phyloP scores from a whole-genome alignment of 345 rosid genomes.

The Punica granatum region DNA sequence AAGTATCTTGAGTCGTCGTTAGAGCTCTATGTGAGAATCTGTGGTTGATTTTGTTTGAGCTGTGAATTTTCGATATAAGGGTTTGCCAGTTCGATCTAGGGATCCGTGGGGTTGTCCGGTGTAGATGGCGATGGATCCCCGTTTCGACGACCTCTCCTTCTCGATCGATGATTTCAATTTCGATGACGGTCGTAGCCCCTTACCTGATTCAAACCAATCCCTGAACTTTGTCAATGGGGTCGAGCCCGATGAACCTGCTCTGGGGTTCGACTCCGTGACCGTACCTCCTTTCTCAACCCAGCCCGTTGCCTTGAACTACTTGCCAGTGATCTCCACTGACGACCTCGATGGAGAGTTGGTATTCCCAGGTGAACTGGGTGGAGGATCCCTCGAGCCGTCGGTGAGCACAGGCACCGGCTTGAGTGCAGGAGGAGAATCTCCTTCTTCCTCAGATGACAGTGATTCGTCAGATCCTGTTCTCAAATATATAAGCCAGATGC shows the following conservation, averaged over 20 bases:
- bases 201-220: background rate
- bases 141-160: background rate
- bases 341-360: background rate
- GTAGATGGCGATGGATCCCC: constrained; percentile 4
- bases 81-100: too few species aligned
- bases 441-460: constrained; percentile 32
- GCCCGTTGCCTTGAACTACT: background rate
- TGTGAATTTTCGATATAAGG: too few species aligned
- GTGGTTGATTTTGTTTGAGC: too few species aligned
- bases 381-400: background rate
- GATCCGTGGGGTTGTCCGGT: too few species aligned
- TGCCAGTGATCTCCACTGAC: background rate
- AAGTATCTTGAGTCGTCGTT: too few species aligned
- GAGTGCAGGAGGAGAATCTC: constrained; percentile 8
- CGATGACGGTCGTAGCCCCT: background rate
- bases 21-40: too few species aligned
- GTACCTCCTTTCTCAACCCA: background rate
- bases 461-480: constrained; percentile 43
- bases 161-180: background rate
- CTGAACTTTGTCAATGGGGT: background rate
- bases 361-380: background rate
- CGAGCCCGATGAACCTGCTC: constrained; percentile 1
- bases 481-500: constrained; percentile 53
- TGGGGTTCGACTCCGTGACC: background rate
- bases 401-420: background rate